Conservation (phyloP, 257 asterid species). For the Scutellaria barbata region DNA sequence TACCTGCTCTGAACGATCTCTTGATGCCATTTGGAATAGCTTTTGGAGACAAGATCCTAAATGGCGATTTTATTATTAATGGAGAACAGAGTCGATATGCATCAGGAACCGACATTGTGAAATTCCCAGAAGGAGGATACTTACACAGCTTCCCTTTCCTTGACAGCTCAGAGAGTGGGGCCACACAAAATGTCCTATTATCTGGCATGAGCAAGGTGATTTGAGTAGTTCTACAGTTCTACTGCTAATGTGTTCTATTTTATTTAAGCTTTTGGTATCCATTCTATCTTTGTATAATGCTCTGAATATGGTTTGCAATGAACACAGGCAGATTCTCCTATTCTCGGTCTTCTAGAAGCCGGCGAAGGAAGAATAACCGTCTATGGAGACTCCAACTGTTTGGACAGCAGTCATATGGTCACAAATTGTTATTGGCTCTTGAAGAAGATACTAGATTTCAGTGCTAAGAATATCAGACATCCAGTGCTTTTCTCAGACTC, state of each 20-base stretch:
- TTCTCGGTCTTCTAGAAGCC: slow-evolving; percentile 85
- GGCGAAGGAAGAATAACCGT: slow-evolving; percentile 80
- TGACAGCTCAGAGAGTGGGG: slow-evolving; percentile 98
- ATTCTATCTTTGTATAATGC: background rate
- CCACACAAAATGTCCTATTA: slow-evolving; percentile 79
- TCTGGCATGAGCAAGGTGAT: slow-evolving; percentile 92
- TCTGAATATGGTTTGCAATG: slow-evolving; percentile 32
- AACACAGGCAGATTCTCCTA: slow-evolving; percentile 87
- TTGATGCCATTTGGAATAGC: slow-evolving; percentile 94
- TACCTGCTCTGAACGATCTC: slow-evolving; percentile 95
- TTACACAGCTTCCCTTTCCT: slow-evolving; percentile 92
- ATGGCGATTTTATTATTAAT: slow-evolving; percentile 89
- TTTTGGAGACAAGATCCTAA: slow-evolving; percentile 95
- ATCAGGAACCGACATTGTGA: slow-evolving; percentile 88
- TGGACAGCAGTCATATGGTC: slow-evolving; percentile 99
- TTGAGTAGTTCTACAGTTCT: slow-evolving; percentile 24
- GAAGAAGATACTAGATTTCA: slow-evolving; percentile 81
- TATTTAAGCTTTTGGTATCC: no score
- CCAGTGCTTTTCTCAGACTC: slow-evolving; percentile 78
- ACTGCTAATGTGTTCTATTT: background rate
- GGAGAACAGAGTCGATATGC: slow-evolving; percentile 97
- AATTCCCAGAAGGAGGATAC: slow-evolving; percentile 93
- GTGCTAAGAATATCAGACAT: slow-evolving; percentile 64
- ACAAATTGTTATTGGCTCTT: slow-evolving; percentile 96
- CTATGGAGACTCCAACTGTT: slow-evolving; percentile 97